Base-by-base conservation (phyloP, 1,139 yeast species). In the Hansenula sp. region DNA sequence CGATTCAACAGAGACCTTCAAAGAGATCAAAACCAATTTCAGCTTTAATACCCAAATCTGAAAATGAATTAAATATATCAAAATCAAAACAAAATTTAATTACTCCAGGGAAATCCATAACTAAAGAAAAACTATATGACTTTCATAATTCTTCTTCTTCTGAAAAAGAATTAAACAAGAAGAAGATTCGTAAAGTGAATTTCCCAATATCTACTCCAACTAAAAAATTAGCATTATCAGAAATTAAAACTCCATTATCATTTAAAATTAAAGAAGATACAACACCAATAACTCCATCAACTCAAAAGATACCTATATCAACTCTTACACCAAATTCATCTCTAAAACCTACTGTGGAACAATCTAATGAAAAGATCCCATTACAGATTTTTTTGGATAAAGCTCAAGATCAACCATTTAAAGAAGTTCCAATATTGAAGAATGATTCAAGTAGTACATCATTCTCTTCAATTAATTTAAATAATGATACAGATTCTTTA, bases 401-500 rank as follows among this genome's bases (percentile, higher is more conserved):
- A 12, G 24, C 32, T 13, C 19, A 18, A 29, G 32, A 19, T 19
- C 32, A 19, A 6, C 9, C 16, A 9, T 19, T 19, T 12, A 7
- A 19, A 12, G 24, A 18, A 11, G 12, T 24, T 24, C 26, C 26
- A 24, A 24, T 24, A 13, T 8, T 24, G 13, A 24, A 24, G 26
- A 24, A 11, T 4, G 26, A 24, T 10, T 24, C 26, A 8, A 24
- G 26, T 11, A 24, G 4, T 24, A n/a, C n/a, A n/a, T n/a, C n/a
- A n/a, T 24, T 24, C 26, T 10, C 13, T 8, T 24, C 26, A 24
- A 10, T 19, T 18, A 11, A 18, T 7, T 3, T 29, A 4, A 21
- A 11, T 18, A 12, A 24, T n/a, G 18, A 33, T 4, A 16, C 17
- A 13, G n/a, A 18, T 32, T 37, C 47, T 1, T 24, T 46, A 10